phyloP scores from a whole-genome alignment of 371 early-diverging fungal species.

The Circinella umbellata region DNA sequence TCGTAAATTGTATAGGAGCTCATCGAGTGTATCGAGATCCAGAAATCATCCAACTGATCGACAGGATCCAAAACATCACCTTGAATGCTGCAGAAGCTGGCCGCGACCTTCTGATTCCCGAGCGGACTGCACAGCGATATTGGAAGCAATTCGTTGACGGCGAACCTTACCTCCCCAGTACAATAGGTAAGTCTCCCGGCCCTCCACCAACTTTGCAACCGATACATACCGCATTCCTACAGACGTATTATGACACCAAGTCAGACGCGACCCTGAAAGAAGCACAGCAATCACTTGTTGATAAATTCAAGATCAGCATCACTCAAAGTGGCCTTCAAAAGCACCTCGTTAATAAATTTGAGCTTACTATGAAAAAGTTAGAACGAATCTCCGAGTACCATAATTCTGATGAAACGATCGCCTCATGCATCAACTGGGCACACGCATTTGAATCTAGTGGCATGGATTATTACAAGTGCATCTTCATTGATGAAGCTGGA shows the following conservation, averaged over 20 bases:
- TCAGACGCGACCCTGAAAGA: slow-evolving; percentile 13
- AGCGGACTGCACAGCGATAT: background rate
- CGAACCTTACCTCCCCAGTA: background rate
- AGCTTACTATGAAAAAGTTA: slow-evolving; percentile 25
- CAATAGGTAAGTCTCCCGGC: background rate
- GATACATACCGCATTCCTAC: slow-evolving; percentile 6
- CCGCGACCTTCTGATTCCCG: too few relatives aligned
- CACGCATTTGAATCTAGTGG: background rate
- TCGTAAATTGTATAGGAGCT: too few relatives aligned
- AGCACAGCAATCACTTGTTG: slow-evolving; percentile 13
- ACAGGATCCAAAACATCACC: too few relatives aligned
- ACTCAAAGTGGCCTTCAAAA: slow-evolving; percentile 13
- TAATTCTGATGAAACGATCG: background rate
- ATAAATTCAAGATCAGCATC: slow-evolving; percentile 2
- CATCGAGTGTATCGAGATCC: too few relatives aligned
- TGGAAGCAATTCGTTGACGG: background rate
- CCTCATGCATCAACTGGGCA: background rate
- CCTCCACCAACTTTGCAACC: background rate
- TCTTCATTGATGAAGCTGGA: slow-evolving; percentile 23
- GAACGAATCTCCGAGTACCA: slow-evolving; percentile 9
- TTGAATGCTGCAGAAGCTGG: too few relatives aligned
- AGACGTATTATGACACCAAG: background rate
- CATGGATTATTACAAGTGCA: slow-evolving; percentile 1
- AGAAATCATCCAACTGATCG: too few relatives aligned
- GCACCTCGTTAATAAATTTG: slow-evolving; percentile 20